Conservation (phyloP, 306 rosid species). For the Begonia masoniana region DNA sequence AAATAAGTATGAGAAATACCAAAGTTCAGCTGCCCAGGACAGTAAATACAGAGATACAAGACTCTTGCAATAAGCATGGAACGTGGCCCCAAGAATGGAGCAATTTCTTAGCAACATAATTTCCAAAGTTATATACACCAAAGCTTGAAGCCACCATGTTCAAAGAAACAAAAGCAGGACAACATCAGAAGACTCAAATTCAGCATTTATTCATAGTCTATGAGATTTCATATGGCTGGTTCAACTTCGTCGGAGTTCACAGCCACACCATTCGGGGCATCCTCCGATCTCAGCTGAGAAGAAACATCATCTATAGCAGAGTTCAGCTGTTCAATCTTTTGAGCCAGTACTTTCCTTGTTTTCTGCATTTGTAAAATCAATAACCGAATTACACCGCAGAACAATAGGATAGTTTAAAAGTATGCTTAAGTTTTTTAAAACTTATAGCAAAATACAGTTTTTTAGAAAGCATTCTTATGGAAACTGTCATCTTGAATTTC, state of each 20-base stretch:
- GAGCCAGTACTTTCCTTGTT: conserved; percentile 64
- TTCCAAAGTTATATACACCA: neutral
- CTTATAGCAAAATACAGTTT: no score
- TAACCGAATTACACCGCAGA: conserved; percentile 2
- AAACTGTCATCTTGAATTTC: no score
- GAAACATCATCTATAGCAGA: conserved; percentile 93
- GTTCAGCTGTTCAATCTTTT: conserved; percentile 78
- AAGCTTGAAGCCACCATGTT: conserved; percentile 1
- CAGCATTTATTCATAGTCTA: conserved; percentile 23
- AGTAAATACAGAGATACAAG: neutral
- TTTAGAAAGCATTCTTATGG: no score
- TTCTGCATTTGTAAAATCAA: conserved; percentile 33
- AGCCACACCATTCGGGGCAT: conserved; percentile 50
- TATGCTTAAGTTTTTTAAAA: no score
- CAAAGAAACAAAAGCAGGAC: conserved; percentile 6
- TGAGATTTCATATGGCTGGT: conserved; percentile 45
- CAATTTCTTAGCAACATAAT: conserved; percentile 1
- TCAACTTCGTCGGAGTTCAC: conserved; percentile 61
- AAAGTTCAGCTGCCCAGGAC: neutral
- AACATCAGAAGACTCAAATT: conserved; percentile 14
- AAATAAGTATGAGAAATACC: neutral
- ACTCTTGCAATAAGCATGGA: conserved; percentile 6
- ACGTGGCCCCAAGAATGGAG: conserved; percentile 6
- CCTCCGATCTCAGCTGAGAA: conserved; percentile 53
- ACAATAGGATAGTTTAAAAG: neutral